These are phyloP conservation scores for Phytophthora pluvialis DNA, from an alignment of 352 stramenopile species.

Conservation along the genomic window DNA sequence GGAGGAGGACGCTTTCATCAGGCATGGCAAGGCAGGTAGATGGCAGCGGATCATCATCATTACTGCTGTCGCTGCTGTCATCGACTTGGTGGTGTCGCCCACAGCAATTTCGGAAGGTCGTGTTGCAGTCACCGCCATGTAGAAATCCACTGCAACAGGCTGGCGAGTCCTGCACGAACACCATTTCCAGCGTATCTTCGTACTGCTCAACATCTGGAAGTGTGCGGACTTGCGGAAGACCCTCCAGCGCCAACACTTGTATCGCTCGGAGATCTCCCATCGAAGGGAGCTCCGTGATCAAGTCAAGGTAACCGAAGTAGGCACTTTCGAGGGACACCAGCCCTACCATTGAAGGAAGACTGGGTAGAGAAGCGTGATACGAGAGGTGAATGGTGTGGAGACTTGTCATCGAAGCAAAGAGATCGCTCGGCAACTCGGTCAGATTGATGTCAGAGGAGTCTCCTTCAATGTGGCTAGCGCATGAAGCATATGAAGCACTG, in stretches of 20 bases:
- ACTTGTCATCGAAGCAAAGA: conserved; percentile 31
- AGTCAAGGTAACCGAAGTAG: conserved; percentile 33
- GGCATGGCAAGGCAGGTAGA: conserved; percentile 22
- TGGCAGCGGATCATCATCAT: not conserved
- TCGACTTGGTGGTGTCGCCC: not conserved
- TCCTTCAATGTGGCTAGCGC: conserved; percentile 40
- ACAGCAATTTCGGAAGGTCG: conserved; percentile 38
- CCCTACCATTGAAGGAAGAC: conserved; percentile 22
- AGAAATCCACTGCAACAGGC: conserved; percentile 42
- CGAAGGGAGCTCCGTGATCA: conserved; percentile 17
- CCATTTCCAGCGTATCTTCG: conserved; percentile 22
- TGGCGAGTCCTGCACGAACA: conserved; percentile 34
- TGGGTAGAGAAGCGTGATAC: conserved; percentile 18
- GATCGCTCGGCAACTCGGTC: conserved; percentile 23
- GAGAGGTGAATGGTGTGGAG: conserved; percentile 41
- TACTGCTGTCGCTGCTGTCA: not conserved
- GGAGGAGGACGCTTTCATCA: conserved; percentile 9
- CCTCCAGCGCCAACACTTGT: conserved; percentile 30
- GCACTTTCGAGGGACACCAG: conserved; percentile 27
- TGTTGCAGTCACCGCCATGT: conserved; percentile 31
- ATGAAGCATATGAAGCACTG: not conserved
- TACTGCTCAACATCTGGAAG: conserved; percentile 31
- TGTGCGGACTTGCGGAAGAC: conserved; percentile 14
- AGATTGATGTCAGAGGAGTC: conserved; percentile 22
- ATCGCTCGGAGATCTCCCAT: conserved; percentile 18